Evolutionary conservation across 2,329 filamentous ascomycete genomes (phyloP).

Genomic region (Microsporum canis): DNA sequence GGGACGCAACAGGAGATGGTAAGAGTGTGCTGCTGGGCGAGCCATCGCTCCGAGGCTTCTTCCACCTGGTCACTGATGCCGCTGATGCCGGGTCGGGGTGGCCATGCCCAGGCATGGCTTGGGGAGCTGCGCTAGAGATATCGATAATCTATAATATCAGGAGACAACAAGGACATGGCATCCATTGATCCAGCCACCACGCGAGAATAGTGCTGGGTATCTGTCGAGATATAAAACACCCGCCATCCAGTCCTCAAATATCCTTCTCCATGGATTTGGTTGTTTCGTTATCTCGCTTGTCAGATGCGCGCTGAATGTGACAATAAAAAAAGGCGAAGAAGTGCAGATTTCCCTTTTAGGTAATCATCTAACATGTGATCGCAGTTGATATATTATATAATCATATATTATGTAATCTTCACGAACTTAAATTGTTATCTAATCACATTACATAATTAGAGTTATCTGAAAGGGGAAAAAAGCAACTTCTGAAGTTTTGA

Average conservation of each 20-base stretch:
- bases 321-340: not conserved
- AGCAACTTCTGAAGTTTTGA: not conserved
- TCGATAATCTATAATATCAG: not conserved
- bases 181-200: not conserved
- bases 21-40: slow-evolving; percentile 26
- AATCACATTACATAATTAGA: not conserved
- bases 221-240: not conserved
- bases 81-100: not conserved
- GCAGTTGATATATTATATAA: not conserved
- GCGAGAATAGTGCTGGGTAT: not conserved
- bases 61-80: not conserved
- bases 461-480: not conserved
- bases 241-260: not conserved
- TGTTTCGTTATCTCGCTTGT: not conserved
- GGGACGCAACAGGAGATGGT: slow-evolving; percentile 33
- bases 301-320: not conserved
- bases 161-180: not conserved
- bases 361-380: not conserved
- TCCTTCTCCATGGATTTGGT: not conserved
- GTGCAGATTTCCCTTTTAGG: not conserved
- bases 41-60: not conserved
- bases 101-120: not conserved
- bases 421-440: not conserved
- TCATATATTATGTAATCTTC: not conserved
- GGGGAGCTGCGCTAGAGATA: not conserved